Percentiles rank a stretch among this genome's conserved stretches.
phyloP scores from a whole-genome alignment of 1,139 yeast genomes.

The Oligophagozyma castellii region DNA sequence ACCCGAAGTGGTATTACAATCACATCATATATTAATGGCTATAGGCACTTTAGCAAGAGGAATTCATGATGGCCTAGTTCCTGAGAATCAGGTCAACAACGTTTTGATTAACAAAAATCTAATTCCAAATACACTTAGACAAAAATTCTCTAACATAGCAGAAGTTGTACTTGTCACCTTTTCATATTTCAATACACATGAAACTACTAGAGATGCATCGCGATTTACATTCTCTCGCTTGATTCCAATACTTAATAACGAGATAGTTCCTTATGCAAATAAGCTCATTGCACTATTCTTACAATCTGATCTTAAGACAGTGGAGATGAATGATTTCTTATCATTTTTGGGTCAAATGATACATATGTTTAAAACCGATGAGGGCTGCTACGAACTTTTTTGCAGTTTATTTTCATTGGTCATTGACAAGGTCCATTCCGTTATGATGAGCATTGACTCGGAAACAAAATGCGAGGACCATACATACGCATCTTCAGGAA shows the following conservation, averaged over 20 bases:
- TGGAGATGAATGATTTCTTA: slow-evolving; percentile 68
- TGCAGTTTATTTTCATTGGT: slow-evolving; percentile 65
- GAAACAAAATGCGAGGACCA: slow-evolving; percentile 17
- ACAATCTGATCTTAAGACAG: slow-evolving; percentile 45
- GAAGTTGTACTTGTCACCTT: slow-evolving; percentile 76
- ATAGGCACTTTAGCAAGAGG: slow-evolving; percentile 86
- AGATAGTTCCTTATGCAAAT: slow-evolving; percentile 44
- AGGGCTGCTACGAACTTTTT: slow-evolving; percentile 57
- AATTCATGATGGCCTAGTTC: slow-evolving; percentile 30
- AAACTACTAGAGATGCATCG: slow-evolving; percentile 69
- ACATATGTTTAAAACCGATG: slow-evolving; percentile 59
- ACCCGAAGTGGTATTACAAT: slow-evolving; percentile 44
- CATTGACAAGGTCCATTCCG: slow-evolving; percentile 46
- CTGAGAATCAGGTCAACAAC: slow-evolving; percentile 26
- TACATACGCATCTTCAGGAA: background rate
- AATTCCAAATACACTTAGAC: slow-evolving; percentile 24
- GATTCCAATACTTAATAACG: slow-evolving; percentile 55
- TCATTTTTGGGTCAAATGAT: slow-evolving; percentile 80
- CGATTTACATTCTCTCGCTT: slow-evolving; percentile 80
- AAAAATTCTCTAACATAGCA: slow-evolving; percentile 56
- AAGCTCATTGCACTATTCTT: slow-evolving; percentile 64
- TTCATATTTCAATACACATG: slow-evolving; percentile 56
- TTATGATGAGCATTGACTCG: slow-evolving; percentile 26
- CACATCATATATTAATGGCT: slow-evolving; percentile 80
- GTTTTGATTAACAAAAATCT: slow-evolving; percentile 18